These are phyloP conservation scores for Pleurotus sapidus DNA, from an alignment of 768 basidiomycete species.

Conservation along the genomic window DNA sequence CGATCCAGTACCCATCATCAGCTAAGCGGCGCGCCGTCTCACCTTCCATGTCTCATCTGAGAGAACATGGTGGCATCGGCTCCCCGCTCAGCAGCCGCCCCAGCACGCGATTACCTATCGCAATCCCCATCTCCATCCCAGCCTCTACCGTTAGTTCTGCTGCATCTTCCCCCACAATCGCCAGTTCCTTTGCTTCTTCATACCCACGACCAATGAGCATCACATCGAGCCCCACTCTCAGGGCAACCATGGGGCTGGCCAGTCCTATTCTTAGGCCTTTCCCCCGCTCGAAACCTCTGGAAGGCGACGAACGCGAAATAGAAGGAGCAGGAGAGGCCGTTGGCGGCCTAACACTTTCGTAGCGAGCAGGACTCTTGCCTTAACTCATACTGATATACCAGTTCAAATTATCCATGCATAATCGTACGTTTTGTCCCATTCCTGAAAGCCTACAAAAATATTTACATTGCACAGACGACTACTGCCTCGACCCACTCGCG, in stretches of 20 bases:
- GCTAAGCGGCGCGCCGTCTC: slow-evolving; percentile 83
- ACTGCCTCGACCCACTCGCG: neutral
- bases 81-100: slow-evolving; percentile 44
- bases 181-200: slow-evolving; percentile 32
- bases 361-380: slow-evolving; percentile 12
- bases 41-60: slow-evolving; percentile 67
- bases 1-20: slow-evolving; percentile 76
- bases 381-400: neutral
- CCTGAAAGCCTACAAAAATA: neutral
- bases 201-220: slow-evolving; percentile 51
- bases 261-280: slow-evolving; percentile 78
- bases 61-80: slow-evolving; percentile 51
- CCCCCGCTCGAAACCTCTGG: slow-evolving; percentile 47
- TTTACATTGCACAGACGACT: neutral
- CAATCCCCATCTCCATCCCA: slow-evolving; percentile 67
- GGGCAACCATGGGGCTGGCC: slow-evolving; percentile 66
- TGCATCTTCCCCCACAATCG: slow-evolving; percentile 70
- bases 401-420: neutral
- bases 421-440: neutral
- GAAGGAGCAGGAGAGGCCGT: slow-evolving; percentile 82
- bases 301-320: slow-evolving; percentile 66
- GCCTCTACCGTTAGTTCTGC: slow-evolving; percentile 56
- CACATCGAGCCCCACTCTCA: slow-evolving; percentile 72
- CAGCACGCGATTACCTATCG: slow-evolving; percentile 50
- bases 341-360: slow-evolving; percentile 52